Evolutionary conservation across 2,329 filamentous ascomycete genomes (phyloP).

Genomic region (Fusarium beomiforme): DNA sequence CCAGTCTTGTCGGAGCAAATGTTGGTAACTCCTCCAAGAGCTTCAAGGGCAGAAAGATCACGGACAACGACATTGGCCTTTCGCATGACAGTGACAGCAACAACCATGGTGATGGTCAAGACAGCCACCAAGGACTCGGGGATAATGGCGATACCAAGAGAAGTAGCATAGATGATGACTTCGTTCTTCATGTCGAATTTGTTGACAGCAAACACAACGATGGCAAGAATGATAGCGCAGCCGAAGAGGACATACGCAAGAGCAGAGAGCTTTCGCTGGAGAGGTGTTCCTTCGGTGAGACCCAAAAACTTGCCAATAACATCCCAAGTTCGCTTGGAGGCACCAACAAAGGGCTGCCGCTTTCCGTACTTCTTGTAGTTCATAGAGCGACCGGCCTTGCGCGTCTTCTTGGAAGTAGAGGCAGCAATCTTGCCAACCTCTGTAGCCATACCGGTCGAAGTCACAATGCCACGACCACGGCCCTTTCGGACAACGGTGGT

Average conservation of each 20-base stretch:
- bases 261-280: slow-evolving; percentile 81
- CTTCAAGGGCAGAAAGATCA: slow-evolving; percentile 74
- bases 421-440: slow-evolving; percentile 77
- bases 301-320: slow-evolving; percentile 68
- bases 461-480: slow-evolving; percentile 76
- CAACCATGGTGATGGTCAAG: slow-evolving; percentile 76
- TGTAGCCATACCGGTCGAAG: slow-evolving; percentile 76
- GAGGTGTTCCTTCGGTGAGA: slow-evolving; percentile 74
- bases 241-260: slow-evolving; percentile 81
- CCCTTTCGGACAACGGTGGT: slow-evolving; percentile 79
- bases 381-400: slow-evolving; percentile 64
- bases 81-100: slow-evolving; percentile 71
- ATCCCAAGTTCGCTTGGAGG: slow-evolving; percentile 59
- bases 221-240: slow-evolving; percentile 68
- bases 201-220: slow-evolving; percentile 68
- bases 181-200: slow-evolving; percentile 61
- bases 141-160: slow-evolving; percentile 69
- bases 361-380: slow-evolving; percentile 65
- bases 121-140: slow-evolving; percentile 74
- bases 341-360: slow-evolving; percentile 58
- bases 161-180: slow-evolving; percentile 67
- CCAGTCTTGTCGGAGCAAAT: slow-evolving; percentile 81
- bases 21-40: slow-evolving; percentile 75
- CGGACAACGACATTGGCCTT: slow-evolving; percentile 72
- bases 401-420: slow-evolving; percentile 62